A percentile compares a stretch with the other conserved stretches of the same genome.
Evolutionary conservation across 2,329 filamentous ascomycete species (phyloP).

Genomic region (Aspergillus aculeatinus): DNA sequence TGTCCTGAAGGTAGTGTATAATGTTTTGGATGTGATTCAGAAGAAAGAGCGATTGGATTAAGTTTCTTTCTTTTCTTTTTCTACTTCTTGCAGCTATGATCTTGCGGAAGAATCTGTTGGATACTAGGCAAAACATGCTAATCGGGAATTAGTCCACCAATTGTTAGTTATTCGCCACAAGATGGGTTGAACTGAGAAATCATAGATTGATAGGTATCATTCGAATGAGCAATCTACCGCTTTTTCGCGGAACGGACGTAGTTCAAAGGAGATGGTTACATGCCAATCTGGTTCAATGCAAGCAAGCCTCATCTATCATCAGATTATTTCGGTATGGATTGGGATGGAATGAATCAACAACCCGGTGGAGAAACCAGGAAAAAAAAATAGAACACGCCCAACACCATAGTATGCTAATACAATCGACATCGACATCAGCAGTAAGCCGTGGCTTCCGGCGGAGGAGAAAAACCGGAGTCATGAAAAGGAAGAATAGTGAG

Average conservation of each 20-base stretch:
- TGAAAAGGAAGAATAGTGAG: background rate
- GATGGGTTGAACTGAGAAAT: too few species aligned
- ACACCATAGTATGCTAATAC: constrained; percentile 19
- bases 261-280: background rate
- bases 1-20: constrained; percentile 14
- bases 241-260: too few species aligned
- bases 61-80: background rate
- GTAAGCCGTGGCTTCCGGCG: background rate
- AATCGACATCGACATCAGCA: constrained; percentile 12
- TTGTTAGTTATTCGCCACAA: too few species aligned
- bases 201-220: too few species aligned
- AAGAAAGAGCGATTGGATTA: constrained; percentile 22
- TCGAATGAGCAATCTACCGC: too few species aligned
- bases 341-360: background rate
- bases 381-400: constrained; percentile 14
- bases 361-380: background rate
- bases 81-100: too few species aligned
- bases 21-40: constrained; percentile 17
- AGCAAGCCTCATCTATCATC: background rate
- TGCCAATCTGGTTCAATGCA: background rate
- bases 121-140: too few species aligned
- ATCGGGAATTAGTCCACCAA: too few species aligned
- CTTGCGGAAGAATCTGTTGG: too few species aligned
- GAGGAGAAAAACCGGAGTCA: background rate
- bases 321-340: background rate